Evolutionary conservation across 176 grass and related monocot genomes (phyloP), one percentile per base, ranked within the genome.

Genomic region (Calamus simplicifolius): DNA sequence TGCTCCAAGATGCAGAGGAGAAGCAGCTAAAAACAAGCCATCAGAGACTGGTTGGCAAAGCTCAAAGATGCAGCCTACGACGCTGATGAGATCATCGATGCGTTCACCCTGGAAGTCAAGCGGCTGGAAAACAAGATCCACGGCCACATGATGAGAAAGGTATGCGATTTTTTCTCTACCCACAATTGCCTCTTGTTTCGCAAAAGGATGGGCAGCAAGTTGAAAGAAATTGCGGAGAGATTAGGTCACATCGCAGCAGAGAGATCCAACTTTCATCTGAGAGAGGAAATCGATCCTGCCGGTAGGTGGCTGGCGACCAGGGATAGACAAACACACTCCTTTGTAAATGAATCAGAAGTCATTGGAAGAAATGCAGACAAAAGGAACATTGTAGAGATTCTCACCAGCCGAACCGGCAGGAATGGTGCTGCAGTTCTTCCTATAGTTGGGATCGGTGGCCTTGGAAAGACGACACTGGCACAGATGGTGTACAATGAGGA

Each of bases 41-140:
- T 76, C 2, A n/a, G 43, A 25, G 27, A 23, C 3, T 83, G 75
- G 79, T 53, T 80, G 59, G 38, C 10, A 56, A 64, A 50, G 0
- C 67, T 83, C 35, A 66, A n/a, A 64, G 35, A 65, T 16, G 72
- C 13, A 0, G 68, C 76, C 0, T 76, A 80, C 59, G 25, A 69
- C 28, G 85, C 68, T 6, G 71, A 83, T 4, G 75, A 88, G 16
- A 18, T 83, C 49, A 67, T 83, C 4, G 85, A 80, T 17, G 50
- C 62, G 6, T 73, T 84, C 43, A 61, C 51, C 31, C 69, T 76
- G 2, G 75, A 77, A 49, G 62, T 68, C 0, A 29, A 80, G 51
- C 67, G 68, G 0, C 71, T 5, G 27, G 61, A 76, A 10, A 71
- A 25, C 27, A 13, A 28, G 31, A 35, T 35, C 31, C 48, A 3